Conservation (phyloP, 352 stramenopile species). For the Phytophthora rubi region DNA sequence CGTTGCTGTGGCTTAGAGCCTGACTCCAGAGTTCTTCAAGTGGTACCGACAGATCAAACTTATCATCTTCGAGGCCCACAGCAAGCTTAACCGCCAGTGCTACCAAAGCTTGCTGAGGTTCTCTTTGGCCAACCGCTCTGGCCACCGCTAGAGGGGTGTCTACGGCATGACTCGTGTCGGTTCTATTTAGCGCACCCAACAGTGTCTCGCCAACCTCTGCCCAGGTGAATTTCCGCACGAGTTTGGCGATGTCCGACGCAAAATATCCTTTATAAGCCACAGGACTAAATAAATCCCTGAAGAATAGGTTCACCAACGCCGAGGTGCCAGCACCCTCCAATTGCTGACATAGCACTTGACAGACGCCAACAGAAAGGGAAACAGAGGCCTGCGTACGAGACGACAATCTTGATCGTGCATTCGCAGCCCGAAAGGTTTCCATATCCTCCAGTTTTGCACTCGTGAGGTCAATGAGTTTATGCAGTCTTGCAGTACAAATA, state of each 20-base stretch:
- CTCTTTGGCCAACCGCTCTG: neutral
- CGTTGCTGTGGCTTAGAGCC: neutral
- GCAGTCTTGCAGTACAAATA: constrained; percentile 2
- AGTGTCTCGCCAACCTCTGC: constrained; percentile 12
- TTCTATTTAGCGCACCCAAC: neutral
- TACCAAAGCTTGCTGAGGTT: neutral
- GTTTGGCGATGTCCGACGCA: neutral
- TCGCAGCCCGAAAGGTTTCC: neutral
- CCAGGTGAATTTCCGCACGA: constrained; percentile 18
- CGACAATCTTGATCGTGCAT: neutral
- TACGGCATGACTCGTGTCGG: neutral
- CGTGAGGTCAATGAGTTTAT: constrained; percentile 6
- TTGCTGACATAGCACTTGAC: neutral
- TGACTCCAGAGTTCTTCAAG: neutral
- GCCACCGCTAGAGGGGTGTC: constrained; percentile 1
- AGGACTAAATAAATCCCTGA: constrained; percentile 9
- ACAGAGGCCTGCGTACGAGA: neutral
- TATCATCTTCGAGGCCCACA: neutral
- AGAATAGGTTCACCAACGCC: neutral
- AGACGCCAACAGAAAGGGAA: neutral
- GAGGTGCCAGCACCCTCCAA: neutral
- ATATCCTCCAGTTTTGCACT: constrained; percentile 4
- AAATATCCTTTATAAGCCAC: neutral
- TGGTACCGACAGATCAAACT: neutral
- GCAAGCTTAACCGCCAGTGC: neutral